Evolutionary conservation across 2,329 filamentous ascomycete species (phyloP), one percentile per base, ranked within the genome.

Genomic region (Trichoderma hamatum): DNA sequence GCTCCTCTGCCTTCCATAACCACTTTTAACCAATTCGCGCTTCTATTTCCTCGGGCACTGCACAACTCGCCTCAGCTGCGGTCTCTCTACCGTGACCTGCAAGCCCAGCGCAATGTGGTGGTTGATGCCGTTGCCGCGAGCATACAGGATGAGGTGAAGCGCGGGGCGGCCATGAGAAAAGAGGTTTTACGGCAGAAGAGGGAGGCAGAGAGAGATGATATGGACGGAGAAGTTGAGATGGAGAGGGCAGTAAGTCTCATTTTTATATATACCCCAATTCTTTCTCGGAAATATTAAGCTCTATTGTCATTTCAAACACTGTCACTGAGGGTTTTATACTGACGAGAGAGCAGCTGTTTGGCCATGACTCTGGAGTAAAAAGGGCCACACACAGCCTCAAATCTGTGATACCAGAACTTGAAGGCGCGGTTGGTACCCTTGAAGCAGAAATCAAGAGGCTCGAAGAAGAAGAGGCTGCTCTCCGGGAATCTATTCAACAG

Each of bases 1-100:
- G 90, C 93, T 9, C 86, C 91, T 32, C 84, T 97, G 46, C 90
- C 91, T 52, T 86, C 90, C 72, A 87, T 94, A 75, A 83, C 94
- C 73, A 90, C 92, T 9, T 85, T 94, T 58, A 84, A 89, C 69
- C 87, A 93, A 72, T 97, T 97, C 82, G 89, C 88, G 54, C 85
- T 89, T 32, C 85, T 95, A 52, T 96, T 97, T 75, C 93, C 93
- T 13, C 87, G 85, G 62, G 80, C 86, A 49, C 83, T 89, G 61
- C 90, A 89, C 70, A 82, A 85, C 28, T 90, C 89, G 58, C 87
- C 91, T 0, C 88, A 90, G 68, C 85, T 95, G 59, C 87, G 88
- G 68, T 82, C 85, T 0, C 84, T 97, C 5, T 97, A 96, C 77
- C 88, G 91, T 59, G 92, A 96, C 77, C 84, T 97, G 3, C 92